Evolutionary conservation across 164 flowering plant species (phyloP).

Genomic region (Liriodendron chinense): DNA sequence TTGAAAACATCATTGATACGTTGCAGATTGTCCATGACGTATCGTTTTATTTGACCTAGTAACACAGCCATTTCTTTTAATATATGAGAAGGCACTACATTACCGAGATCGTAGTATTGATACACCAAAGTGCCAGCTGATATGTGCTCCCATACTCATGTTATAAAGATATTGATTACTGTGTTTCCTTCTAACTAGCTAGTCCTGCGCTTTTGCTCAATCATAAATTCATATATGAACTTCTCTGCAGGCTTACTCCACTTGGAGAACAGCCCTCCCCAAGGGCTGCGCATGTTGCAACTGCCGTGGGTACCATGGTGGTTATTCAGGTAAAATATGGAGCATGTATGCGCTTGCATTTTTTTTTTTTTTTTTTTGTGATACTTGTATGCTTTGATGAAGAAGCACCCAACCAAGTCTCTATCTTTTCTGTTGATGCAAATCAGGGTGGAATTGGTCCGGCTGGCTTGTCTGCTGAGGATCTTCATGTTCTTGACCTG

Average conservation of each 20-base stretch:
- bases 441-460: conserved; percentile 98
- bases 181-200: neutral
- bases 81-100: no score
- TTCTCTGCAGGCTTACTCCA: conserved; percentile 68
- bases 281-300: conserved; percentile 99
- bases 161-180: neutral
- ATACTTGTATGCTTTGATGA: neutral
- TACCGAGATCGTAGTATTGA: no score
- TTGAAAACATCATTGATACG: no score
- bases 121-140: no score
- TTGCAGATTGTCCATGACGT: no score
- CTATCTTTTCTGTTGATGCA: conserved; percentile 10
- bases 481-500: conserved; percentile 98
- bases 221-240: conserved; percentile 5
- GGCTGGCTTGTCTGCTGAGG: conserved; percentile 98
- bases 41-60: no score
- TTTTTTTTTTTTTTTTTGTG: conserved; percentile 1
- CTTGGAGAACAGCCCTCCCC: conserved; percentile 98
- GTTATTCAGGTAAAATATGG: conserved; percentile 79
- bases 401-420: conserved; percentile 7
- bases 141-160: neutral
- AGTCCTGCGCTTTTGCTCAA: neutral
- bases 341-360: neutral
- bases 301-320: conserved; percentile 99
- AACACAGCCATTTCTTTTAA: no score